phyloP scores from a whole-genome alignment of 352 stramenopile genomes.

The Thraustochytrium aureum region DNA sequence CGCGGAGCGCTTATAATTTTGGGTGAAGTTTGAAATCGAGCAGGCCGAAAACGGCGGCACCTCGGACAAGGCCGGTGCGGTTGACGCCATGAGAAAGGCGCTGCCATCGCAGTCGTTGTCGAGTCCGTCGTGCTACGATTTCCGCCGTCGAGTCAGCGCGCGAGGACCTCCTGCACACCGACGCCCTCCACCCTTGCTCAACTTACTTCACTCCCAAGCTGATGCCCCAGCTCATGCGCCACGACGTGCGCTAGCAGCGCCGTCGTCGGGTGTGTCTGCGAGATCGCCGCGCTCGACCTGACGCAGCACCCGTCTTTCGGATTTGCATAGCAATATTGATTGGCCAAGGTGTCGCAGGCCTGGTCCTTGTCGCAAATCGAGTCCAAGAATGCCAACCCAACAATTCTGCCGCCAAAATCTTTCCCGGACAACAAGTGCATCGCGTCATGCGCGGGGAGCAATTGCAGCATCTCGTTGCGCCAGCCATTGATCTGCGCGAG shows the following conservation, averaged over 20 bases:
- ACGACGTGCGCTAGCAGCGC: slow-evolving; percentile 11
- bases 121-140: too few relatives aligned
- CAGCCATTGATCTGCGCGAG: too few relatives aligned
- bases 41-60: too few relatives aligned
- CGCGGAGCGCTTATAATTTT: too few relatives aligned
- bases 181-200: background rate
- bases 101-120: too few relatives aligned
- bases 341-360: slow-evolving; percentile 9
- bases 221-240: slow-evolving; percentile 53
- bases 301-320: slow-evolving; percentile 2
- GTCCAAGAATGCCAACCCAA: slow-evolving; percentile 46
- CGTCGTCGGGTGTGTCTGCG: background rate
- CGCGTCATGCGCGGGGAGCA: slow-evolving; percentile 16
- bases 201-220: slow-evolving; percentile 25
- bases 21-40: too few relatives aligned
- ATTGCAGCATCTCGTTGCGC: too few relatives aligned
- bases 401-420: slow-evolving; percentile 13
- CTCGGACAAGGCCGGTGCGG: too few relatives aligned
- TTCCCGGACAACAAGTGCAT: slow-evolving; percentile 26
- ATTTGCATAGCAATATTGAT: background rate
- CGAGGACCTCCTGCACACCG: too few relatives aligned
- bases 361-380: background rate
- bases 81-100: too few relatives aligned
- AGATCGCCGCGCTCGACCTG: background rate
- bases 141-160: too few relatives aligned